phyloP scores from a whole-genome alignment of 2,329 filamentous ascomycete species.

The Sporothrix brasiliensis region DNA sequence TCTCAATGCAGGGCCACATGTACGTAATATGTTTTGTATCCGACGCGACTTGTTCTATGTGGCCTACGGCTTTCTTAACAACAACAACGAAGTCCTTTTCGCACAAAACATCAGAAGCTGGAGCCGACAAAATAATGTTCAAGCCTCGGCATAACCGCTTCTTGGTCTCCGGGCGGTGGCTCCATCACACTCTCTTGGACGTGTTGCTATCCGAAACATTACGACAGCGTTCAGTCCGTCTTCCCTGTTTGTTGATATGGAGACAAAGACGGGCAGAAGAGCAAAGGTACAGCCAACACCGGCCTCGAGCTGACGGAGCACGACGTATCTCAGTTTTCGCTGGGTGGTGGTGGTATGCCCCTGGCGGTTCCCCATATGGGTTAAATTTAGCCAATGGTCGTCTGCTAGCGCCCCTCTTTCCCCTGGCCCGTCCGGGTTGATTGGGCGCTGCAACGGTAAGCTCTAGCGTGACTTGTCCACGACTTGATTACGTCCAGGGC shows the following conservation, averaged over 20 bases:
- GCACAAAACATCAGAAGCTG: slow-evolving; percentile 21
- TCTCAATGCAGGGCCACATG: neutral
- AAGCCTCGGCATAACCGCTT: slow-evolving; percentile 26
- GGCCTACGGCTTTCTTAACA: neutral
- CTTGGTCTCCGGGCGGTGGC: slow-evolving; percentile 1
- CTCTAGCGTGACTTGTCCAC: slow-evolving; percentile 14
- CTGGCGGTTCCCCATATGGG: neutral
- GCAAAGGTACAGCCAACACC: neutral
- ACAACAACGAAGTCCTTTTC: neutral
- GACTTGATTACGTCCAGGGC: slow-evolving; percentile 17
- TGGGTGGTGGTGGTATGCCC: slow-evolving; percentile 1
- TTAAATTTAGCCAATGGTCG: slow-evolving; percentile 25
- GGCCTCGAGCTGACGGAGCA: neutral
- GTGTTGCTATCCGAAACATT: neutral
- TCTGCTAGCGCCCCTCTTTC: slow-evolving; percentile 9
- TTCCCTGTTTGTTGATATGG: slow-evolving; percentile 19
- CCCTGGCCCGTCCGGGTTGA: slow-evolving; percentile 23
- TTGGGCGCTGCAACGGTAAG: slow-evolving; percentile 21
- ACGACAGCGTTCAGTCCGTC: neutral
- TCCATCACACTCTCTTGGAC: neutral
- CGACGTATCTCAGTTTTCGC: neutral
- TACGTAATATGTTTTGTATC: neutral
- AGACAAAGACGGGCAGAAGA: neutral
- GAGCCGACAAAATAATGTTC: neutral
- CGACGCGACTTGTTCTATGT: neutral